A percentile compares a stretch with the other conserved stretches of the same genome.
Conservation (phyloP, 2,329 filamentous ascomycete genomes). For the Fusarium camptoceras region DNA sequence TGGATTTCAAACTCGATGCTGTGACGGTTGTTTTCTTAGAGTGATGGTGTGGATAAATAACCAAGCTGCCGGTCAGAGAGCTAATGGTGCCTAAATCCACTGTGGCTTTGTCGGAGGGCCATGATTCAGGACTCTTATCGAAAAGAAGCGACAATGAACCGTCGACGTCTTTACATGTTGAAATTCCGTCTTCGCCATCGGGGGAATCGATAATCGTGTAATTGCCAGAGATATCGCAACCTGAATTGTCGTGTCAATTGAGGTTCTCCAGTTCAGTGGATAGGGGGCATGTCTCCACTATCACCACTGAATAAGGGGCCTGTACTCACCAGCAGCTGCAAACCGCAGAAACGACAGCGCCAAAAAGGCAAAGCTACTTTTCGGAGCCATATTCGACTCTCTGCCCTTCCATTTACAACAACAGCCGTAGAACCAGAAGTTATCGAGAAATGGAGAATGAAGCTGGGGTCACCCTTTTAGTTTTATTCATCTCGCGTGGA, state of each 20-base stretch:
- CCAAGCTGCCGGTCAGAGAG: constrained; percentile 40
- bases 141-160: constrained; percentile 46
- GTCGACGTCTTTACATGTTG: constrained; percentile 43
- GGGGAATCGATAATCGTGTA: constrained; percentile 46
- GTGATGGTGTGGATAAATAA: constrained; percentile 43
- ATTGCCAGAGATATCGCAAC: constrained; percentile 45
- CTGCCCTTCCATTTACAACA: constrained; percentile 36
- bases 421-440: constrained; percentile 16
- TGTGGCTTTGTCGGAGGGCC: constrained; percentile 40
- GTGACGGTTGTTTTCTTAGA: constrained; percentile 43
- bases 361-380: constrained; percentile 41
- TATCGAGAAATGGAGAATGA: constrained; percentile 4
- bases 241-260: constrained; percentile 23
- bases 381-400: constrained; percentile 41
- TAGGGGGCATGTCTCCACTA: neutral
- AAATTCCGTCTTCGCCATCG: constrained; percentile 34
- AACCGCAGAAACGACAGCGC: constrained; percentile 42
- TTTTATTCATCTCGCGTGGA: constrained; percentile 46
- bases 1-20: constrained; percentile 37
- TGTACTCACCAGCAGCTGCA: constrained; percentile 40
- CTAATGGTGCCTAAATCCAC: constrained; percentile 43
- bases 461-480: constrained; percentile 9
- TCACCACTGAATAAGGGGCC: neutral
- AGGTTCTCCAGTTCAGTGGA: neutral
- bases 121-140: constrained; percentile 39